Conservation (phyloP, 163 green algal genomes). For the Trebouxiophyceae sp. region DNA sequence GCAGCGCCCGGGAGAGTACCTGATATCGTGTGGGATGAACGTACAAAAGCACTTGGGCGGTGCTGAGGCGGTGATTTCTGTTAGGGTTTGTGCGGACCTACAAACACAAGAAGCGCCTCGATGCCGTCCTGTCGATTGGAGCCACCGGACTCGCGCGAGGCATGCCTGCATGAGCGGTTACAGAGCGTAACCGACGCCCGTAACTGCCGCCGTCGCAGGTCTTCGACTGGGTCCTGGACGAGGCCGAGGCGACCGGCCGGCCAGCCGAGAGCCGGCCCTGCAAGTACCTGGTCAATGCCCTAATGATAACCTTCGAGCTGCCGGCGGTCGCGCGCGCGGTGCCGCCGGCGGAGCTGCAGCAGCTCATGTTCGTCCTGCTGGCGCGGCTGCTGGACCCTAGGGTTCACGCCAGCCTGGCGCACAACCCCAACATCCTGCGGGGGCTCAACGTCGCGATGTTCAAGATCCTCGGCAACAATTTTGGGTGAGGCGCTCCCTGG, state of each 20-base stretch:
- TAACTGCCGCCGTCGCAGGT: constrained; percentile 16
- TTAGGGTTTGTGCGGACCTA: no score
- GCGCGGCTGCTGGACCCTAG: constrained; percentile 62
- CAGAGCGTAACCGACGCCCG: no score
- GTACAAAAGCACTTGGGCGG: no score
- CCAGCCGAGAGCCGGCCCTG: constrained; percentile 22
- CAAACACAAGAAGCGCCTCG: no score
- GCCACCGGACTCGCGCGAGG: no score
- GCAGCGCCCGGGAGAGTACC: no score
- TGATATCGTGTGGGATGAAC: no score
- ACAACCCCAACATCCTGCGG: constrained; percentile 59
- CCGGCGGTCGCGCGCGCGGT: constrained; percentile 22
- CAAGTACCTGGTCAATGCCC: constrained; percentile 91
- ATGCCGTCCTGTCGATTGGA: no score
- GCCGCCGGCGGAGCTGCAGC: constrained; percentile 32
- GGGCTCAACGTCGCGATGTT: constrained; percentile 94
- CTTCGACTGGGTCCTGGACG: constrained; percentile 18
- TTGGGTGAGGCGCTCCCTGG: neutral
- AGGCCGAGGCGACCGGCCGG: constrained; percentile 8
- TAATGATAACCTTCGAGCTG: constrained; percentile 62
- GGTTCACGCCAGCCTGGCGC: constrained; percentile 31
- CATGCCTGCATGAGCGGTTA: no score
- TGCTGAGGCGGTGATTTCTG: no score
- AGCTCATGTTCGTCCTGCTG: constrained; percentile 53
- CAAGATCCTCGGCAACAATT: constrained; percentile 78